A percentile compares a stretch with the other conserved stretches of the same genome.
Conservation (phyloP, 495 filamentous ascomycete species). For the Entonaema liquescens region DNA sequence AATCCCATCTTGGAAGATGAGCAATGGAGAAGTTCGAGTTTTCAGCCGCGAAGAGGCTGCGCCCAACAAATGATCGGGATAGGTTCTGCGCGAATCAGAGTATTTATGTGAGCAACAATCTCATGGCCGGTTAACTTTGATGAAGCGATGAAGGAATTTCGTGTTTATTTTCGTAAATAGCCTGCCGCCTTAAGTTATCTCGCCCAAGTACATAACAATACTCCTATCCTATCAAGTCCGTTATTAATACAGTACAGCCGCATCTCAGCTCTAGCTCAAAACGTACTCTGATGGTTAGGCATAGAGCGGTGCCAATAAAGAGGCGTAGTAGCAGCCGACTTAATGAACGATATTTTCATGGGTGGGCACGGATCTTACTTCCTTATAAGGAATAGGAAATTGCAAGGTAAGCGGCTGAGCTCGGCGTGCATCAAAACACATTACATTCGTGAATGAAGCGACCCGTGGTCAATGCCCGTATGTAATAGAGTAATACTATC, state of each 20-base stretch:
- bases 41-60: background rate
- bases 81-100: background rate
- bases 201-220: background rate
- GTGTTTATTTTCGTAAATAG: background rate
- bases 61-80: background rate
- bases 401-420: background rate
- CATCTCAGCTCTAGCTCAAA: background rate
- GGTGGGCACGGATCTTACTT: background rate
- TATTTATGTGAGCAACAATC: background rate
- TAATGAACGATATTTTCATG: background rate
- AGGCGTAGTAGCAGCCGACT: background rate
- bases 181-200: background rate
- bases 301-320: background rate
- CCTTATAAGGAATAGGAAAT: background rate
- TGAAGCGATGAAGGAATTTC: background rate
- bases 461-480: too few species aligned
- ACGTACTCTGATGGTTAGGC: background rate
- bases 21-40: background rate
- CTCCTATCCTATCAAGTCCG: background rate
- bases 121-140: background rate
- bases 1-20: background rate
- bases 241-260: background rate
- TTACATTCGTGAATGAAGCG: too few species aligned
- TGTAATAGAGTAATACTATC: too few species aligned
- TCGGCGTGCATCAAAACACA: too few species aligned